Evolutionary conservation across 2,329 filamentous ascomycete species (phyloP).

Genomic region (Fusarium scirpi): DNA sequence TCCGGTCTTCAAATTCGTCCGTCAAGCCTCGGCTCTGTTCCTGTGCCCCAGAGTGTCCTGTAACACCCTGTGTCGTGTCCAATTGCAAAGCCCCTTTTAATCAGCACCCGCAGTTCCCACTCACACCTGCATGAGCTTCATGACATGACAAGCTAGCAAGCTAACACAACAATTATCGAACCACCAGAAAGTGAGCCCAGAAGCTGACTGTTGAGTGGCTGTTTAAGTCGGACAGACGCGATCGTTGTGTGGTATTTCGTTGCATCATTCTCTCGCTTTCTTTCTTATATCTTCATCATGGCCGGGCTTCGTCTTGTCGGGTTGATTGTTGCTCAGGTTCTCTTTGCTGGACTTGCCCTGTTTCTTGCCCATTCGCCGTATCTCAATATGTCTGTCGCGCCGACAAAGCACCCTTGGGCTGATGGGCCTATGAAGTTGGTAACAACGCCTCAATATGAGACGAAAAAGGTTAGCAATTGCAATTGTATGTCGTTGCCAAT

Average conservation of each 20-base stretch:
- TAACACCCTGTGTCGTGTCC: slow-evolving; percentile 7
- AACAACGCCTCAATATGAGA: slow-evolving; percentile 64
- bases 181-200: slow-evolving; percentile 40
- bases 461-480: slow-evolving; percentile 60
- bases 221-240: slow-evolving; percentile 29
- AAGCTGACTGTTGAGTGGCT: slow-evolving; percentile 32
- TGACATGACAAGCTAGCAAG: slow-evolving; percentile 36
- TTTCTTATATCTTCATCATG: slow-evolving; percentile 33
- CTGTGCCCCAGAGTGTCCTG: slow-evolving; percentile 6
- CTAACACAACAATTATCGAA: slow-evolving; percentile 28
- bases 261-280: not conserved
- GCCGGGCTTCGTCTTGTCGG: slow-evolving; percentile 38
- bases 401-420: slow-evolving; percentile 58
- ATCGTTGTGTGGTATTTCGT: slow-evolving; percentile 14
- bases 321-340: slow-evolving; percentile 47
- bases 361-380: slow-evolving; percentile 53
- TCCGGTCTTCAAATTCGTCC: slow-evolving; percentile 27
- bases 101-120: slow-evolving; percentile 30
- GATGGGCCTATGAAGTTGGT: slow-evolving; percentile 67
- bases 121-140: slow-evolving; percentile 35
- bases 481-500: not conserved
- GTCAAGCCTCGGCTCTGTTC: slow-evolving; percentile 14
- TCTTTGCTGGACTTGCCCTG: slow-evolving; percentile 47
- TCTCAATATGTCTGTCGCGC: slow-evolving; percentile 50
- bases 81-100: slow-evolving; percentile 34